These are phyloP conservation scores for Allomyces javanicus DNA, from an alignment of 192 early-diverging fungal genomes.

Conservation along the genomic window DNA sequence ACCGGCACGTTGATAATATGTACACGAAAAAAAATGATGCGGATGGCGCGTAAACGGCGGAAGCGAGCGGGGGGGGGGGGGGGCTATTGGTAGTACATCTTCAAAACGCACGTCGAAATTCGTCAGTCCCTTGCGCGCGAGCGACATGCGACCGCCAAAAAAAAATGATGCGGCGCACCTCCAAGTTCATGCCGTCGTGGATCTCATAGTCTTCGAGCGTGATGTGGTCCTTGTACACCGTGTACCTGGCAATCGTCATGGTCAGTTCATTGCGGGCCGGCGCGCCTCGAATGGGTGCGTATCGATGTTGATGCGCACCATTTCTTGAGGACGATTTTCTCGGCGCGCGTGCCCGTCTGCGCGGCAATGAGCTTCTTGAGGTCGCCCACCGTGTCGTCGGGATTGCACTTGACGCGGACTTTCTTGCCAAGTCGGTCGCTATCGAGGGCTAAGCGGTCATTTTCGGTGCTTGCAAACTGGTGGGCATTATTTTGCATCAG, in stretches of 20 bases:
- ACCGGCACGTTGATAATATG: too few species aligned
- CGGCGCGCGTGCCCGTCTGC: conserved; percentile 69
- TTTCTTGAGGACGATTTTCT: conserved; percentile 79
- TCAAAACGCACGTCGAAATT: too few species aligned
- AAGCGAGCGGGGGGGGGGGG: too few species aligned
- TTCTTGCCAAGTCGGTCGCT: conserved; percentile 75
- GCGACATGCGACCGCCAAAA: neutral
- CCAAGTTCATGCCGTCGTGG: conserved; percentile 72
- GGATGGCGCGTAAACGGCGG: too few species aligned
- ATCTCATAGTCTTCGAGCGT: conserved; percentile 80
- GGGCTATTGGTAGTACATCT: too few species aligned
- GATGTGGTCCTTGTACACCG: conserved; percentile 68
- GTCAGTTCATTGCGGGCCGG: neutral
- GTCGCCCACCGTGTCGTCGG: conserved; percentile 62
- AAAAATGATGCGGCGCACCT: conserved; percentile 40
- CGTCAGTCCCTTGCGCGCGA: too few species aligned
- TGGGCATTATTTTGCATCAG: too few species aligned
- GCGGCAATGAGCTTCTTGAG: conserved; percentile 72
- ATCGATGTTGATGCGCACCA: conserved; percentile 20
- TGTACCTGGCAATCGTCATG: conserved; percentile 24
- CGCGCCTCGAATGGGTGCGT: too few species aligned
- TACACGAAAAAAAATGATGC: too few species aligned
- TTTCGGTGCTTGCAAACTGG: neutral
- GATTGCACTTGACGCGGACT: conserved; percentile 66
- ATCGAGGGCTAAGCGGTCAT: neutral